Conservation (phyloP, 1,284 basidiomycete genomes). For the Blastosporella zonata region DNA sequence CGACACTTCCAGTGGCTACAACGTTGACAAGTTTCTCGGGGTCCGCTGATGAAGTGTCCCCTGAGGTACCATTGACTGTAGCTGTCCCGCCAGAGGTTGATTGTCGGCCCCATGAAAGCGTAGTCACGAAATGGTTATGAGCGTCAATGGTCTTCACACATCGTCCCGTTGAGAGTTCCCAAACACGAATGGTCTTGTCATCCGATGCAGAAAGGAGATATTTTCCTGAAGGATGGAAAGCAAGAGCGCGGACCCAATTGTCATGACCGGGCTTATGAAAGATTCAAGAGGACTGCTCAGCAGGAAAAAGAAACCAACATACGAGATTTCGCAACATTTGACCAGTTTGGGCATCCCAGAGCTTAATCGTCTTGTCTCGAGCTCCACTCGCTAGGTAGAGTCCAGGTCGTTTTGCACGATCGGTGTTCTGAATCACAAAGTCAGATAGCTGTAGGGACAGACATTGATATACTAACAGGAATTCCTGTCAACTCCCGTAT, state of each 20-base stretch:
- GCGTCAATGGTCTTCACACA: slow-evolving; percentile 84
- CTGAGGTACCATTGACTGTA: slow-evolving; percentile 32
- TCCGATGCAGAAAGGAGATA: slow-evolving; percentile 85
- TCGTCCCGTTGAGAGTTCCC: slow-evolving; percentile 82
- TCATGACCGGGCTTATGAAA: slow-evolving; percentile 66
- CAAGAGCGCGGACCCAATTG: slow-evolving; percentile 82
- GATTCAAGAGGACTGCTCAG: not conserved
- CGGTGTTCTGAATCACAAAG: slow-evolving; percentile 34
- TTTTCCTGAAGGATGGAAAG: slow-evolving; percentile 86
- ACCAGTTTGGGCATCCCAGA: slow-evolving; percentile 83
- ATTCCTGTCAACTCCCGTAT: slow-evolving; percentile 79
- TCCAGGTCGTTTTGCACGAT: slow-evolving; percentile 43
- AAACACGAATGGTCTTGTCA: slow-evolving; percentile 87
- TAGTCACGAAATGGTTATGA: slow-evolving; percentile 82
- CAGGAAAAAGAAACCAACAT: slow-evolving; percentile 13
- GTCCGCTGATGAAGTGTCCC: slow-evolving; percentile 34
- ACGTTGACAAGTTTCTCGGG: slow-evolving; percentile 71
- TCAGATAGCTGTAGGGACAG: slow-evolving; percentile 27
- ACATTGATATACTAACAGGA: slow-evolving; percentile 42
- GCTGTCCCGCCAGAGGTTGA: slow-evolving; percentile 26
- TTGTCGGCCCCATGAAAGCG: slow-evolving; percentile 79
- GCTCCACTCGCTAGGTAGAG: slow-evolving; percentile 79
- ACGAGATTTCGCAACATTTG: slow-evolving; percentile 47
- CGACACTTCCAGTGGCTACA: slow-evolving; percentile 78
- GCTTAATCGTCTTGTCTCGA: slow-evolving; percentile 83